Evolutionary conservation across 129 eudicot genomes (phyloP).

Genomic region (Ambrosia artemisiifolia): DNA sequence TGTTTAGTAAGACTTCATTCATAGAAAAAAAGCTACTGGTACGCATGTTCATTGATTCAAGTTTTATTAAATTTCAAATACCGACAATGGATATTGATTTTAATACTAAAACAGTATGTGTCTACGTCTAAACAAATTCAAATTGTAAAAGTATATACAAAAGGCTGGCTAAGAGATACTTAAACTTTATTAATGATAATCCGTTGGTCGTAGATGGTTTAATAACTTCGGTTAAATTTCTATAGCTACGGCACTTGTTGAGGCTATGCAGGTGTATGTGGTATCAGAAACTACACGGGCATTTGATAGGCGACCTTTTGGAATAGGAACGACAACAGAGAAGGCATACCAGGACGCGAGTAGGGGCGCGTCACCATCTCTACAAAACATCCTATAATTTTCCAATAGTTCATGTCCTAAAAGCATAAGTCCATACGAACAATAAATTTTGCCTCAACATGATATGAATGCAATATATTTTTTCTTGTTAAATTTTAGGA

Average conservation of each 20-base stretch:
- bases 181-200: neutral
- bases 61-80: neutral
- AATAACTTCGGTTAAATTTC: neutral
- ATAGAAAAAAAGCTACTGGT: no score
- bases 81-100: no score
- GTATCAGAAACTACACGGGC: conserved; percentile 59
- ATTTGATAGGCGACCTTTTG: conserved; percentile 65
- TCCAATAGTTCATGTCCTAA: neutral
- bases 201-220: neutral
- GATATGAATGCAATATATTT: neutral
- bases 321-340: conserved; percentile 3
- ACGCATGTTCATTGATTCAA: neutral
- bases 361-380: conserved; percentile 23
- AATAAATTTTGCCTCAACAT: neutral
- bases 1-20: no score
- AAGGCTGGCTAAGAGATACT: neutral
- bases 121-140: no score
- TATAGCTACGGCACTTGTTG: conserved; percentile 61
- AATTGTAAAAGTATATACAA: neutral
- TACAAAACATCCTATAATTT: neutral
- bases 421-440: neutral
- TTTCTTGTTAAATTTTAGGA: neutral
- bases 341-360: neutral
- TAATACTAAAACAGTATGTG: no score
- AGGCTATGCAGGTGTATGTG: conserved; percentile 64